Evolutionary conservation across 2,329 filamentous ascomycete genomes (phyloP), one percentile per base, ranked within the genome.

Genomic region (Lachnellula cervina): DNA sequence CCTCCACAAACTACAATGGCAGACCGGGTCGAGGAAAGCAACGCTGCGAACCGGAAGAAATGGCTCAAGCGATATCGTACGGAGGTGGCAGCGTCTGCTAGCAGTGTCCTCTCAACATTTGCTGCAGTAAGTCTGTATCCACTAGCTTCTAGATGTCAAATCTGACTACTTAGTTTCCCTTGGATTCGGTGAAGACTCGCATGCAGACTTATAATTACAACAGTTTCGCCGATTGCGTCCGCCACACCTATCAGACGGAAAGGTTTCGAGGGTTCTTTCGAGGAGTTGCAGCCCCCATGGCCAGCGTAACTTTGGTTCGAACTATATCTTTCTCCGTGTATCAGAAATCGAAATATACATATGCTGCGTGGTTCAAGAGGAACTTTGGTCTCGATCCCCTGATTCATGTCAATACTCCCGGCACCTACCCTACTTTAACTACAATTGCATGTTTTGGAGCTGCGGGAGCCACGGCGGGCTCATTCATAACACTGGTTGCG

Each of bases 121-220:
- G 79, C 81, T 62, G 87, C 89, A n/a, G 79, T 81, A 68, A 65
- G 76, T 68, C 43, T 28, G n/a, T 28, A 19, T 17, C 23, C 25
- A 40, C 52, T 49, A 21, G 25, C 50, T 32, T 51, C 16, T 49
- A 34, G 52, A 21, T 34, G 13, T 21, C 38, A 34, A 37, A 56
- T 52, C 59, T 64, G 32, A 62, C 58, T 17, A 14, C 46, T 52
- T 45, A 71, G 69, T 95, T 93, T 69, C 90, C 90, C 21, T 82
- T 95, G 64, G 90, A 95, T 71, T 93, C 90, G 66, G 87, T 93
- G 70, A 95, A 95, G 77, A 92, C 88, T 54, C 88, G 90, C 68
- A 90, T 94, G 84, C 90, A 95, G 76, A 89, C 88, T 62, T 93
- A 94, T 73, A 84, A 87, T 61, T 92, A 88, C 73, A 79, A 81